Evolutionary conservation across 768 basidiomycete species (phyloP).

Genomic region (Epithele typhae): DNA sequence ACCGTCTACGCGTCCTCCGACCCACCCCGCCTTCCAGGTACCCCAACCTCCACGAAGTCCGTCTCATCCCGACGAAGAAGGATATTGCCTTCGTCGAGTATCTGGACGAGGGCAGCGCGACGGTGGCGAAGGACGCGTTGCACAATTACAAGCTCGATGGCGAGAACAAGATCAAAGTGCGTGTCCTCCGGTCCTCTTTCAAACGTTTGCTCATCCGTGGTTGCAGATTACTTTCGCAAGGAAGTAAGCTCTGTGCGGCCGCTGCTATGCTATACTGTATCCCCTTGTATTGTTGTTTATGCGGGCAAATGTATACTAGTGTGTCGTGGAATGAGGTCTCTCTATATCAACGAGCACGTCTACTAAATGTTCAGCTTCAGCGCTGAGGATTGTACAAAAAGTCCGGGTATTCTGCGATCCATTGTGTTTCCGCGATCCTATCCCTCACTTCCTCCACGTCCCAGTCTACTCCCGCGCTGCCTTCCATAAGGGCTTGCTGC

Average conservation of each 20-base stretch:
- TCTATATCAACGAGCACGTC: too few species aligned
- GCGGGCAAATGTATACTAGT: slow-evolving; percentile 8
- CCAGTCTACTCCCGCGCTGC: slow-evolving; percentile 57
- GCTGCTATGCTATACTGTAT: slow-evolving; percentile 3
- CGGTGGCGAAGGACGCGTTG: slow-evolving; percentile 89
- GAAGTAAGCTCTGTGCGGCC: slow-evolving; percentile 15
- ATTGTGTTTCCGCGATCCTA: slow-evolving; percentile 45
- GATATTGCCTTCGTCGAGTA: slow-evolving; percentile 99
- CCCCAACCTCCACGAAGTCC: slow-evolving; percentile 94
- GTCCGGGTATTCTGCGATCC: slow-evolving; percentile 62
- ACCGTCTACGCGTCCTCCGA: background rate
- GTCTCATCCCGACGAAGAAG: slow-evolving; percentile 95
- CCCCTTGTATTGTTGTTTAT: slow-evolving; percentile 10
- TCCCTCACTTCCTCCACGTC: slow-evolving; percentile 50
- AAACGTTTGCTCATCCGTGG: slow-evolving; percentile 3
- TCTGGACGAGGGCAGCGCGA: slow-evolving; percentile 86
- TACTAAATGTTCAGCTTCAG: too few species aligned
- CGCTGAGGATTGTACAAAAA: slow-evolving; percentile 56
- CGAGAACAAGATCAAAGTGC: slow-evolving; percentile 96
- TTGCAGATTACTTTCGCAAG: slow-evolving; percentile 29
- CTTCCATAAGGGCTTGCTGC: slow-evolving; percentile 73
- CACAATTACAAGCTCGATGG: slow-evolving; percentile 98
- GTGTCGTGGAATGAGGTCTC: too few species aligned
- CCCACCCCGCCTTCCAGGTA: slow-evolving; percentile 52
- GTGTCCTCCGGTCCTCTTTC: slow-evolving; percentile 10